Conservation (phyloP, 2,329 filamentous ascomycete species). For the Furcasterigmium sp. region DNA sequence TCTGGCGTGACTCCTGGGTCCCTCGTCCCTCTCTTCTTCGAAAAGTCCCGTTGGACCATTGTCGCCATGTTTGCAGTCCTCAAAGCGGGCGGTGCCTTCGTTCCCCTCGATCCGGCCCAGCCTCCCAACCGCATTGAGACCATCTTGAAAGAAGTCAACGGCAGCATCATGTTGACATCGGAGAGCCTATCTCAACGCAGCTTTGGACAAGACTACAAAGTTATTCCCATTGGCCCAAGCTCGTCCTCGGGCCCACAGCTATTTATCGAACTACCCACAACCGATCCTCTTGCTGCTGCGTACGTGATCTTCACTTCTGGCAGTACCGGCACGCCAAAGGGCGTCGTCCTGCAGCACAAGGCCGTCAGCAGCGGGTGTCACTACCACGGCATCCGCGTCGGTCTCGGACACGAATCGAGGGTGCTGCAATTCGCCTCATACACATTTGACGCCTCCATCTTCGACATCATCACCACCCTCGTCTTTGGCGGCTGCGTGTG, state of each 20-base stretch:
- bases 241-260: no score
- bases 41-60: slow-evolving; percentile 6
- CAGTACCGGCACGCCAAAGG: slow-evolving; percentile 58
- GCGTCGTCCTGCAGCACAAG: slow-evolving; percentile 45
- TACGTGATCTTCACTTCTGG: slow-evolving; percentile 57
- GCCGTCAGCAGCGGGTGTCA: slow-evolving; percentile 33
- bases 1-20: no score
- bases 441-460: slow-evolving; percentile 47
- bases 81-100: slow-evolving; percentile 4
- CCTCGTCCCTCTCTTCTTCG: slow-evolving; percentile 5
- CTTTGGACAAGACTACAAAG: neutral
- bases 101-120: slow-evolving; percentile 6
- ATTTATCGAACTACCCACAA: no score
- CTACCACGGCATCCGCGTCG: no score
- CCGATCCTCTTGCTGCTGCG: no score
- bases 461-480: slow-evolving; percentile 29
- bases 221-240: neutral
- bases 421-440: slow-evolving; percentile 29
- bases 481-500: slow-evolving; percentile 28
- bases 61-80: slow-evolving; percentile 6
- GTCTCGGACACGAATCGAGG: neutral
- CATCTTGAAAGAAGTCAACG: neutral
- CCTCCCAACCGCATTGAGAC: slow-evolving; percentile 1
- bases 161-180: neutral
- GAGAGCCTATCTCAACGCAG: no score